Percentiles rank a stretch among this genome's conserved stretches.
phyloP scores from a whole-genome alignment of 23 red algal genomes.

The Chondrus crispus region DNA sequence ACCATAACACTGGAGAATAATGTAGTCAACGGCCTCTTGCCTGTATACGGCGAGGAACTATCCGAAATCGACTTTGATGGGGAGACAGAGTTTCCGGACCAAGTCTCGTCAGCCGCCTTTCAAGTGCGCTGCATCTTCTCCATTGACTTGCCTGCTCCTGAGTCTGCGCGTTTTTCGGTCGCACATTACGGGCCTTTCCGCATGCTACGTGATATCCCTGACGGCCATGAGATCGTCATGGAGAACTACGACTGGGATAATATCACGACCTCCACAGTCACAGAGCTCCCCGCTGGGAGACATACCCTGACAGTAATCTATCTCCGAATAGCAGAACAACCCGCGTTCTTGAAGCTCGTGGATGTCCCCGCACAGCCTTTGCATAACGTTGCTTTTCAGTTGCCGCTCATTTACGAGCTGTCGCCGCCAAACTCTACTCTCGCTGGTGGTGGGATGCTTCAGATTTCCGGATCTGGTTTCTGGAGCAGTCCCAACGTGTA shows the following conservation, averaged over 20 bases:
- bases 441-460: slow-evolving; percentile 29
- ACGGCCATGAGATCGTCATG: slow-evolving; percentile 31
- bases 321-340: background rate
- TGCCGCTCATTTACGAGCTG: slow-evolving; percentile 28
- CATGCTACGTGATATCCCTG: slow-evolving; percentile 14
- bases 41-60: slow-evolving; percentile 31
- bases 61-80: slow-evolving; percentile 1
- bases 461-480: slow-evolving; percentile 29
- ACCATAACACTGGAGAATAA: slow-evolving; percentile 11
- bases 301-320: slow-evolving; percentile 31
- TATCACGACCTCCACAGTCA: background rate
- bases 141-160: background rate
- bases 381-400: slow-evolving; percentile 36
- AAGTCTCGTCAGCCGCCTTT: background rate
- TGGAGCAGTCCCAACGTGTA: slow-evolving; percentile 44
- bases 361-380: background rate
- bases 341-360: slow-evolving; percentile 9
- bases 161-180: slow-evolving; percentile 17
- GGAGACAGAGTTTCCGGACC: background rate
- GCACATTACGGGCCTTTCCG: slow-evolving; percentile 21
- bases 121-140: slow-evolving; percentile 26
- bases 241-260: slow-evolving; percentile 6
- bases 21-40: slow-evolving; percentile 29
- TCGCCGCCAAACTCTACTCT: slow-evolving; percentile 33
- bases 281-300: background rate